Evolutionary conservation across 345 rosid genomes (phyloP).

Genomic region (Eucalyptus regnans): DNA sequence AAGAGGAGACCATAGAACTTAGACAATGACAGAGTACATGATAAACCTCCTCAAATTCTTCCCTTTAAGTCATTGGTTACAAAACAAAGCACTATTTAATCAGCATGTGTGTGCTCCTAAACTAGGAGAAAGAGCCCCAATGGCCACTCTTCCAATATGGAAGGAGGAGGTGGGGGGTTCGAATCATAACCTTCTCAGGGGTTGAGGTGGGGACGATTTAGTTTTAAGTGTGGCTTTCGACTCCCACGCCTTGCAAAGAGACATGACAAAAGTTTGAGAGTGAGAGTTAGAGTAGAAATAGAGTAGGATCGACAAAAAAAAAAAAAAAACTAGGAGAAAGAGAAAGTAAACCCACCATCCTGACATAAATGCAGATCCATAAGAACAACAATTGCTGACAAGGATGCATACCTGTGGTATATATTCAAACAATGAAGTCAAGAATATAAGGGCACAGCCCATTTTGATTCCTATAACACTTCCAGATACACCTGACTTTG

Average conservation of each 20-base stretch:
- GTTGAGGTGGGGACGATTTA: no score
- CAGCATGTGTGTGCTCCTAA: not conserved
- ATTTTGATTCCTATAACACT: slow-evolving; percentile 64
- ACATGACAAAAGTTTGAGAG: no score
- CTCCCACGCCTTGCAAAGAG: no score
- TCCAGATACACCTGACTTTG: slow-evolving; percentile 84
- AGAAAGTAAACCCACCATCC: not conserved
- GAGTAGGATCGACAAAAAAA: no score
- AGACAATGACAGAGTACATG: not conserved
- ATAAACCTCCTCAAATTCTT: not conserved
- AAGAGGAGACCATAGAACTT: not conserved
- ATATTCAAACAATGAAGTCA: slow-evolving; percentile 72
- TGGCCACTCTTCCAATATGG: no score
- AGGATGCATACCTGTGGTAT: slow-evolving; percentile 76
- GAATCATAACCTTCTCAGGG: no score
- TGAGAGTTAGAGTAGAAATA: no score
- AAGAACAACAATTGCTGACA: not conserved
- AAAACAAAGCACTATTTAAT: not conserved
- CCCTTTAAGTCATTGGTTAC: not conserved
- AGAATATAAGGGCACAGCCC: slow-evolving; percentile 75
- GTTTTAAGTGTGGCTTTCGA: no score
- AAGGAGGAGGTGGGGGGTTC: no score
- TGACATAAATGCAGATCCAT: not conserved
- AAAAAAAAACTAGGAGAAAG: not conserved
- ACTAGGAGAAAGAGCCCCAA: not conserved